Evolutionary conservation across 2,329 filamentous ascomycete genomes (phyloP).

Genomic region (Sclerotinia nivalis): DNA sequence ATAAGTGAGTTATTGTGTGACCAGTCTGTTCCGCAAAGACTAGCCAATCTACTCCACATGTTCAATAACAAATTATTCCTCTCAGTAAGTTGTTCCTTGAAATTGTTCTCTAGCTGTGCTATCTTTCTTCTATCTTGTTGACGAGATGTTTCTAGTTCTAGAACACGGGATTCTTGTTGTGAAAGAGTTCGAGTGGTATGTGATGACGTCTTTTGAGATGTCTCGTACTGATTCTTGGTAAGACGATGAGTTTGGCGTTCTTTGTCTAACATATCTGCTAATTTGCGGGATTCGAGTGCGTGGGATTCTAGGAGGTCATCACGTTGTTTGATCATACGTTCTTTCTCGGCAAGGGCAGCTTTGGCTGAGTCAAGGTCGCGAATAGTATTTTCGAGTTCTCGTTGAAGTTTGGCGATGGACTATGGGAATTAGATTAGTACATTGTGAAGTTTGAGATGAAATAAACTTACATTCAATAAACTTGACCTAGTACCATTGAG

Average conservation of each 20-base stretch:
- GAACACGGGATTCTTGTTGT: conserved; percentile 79
- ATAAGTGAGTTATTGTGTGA: conserved; percentile 85
- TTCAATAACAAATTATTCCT: conserved; percentile 83
- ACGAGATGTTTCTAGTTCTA: conserved; percentile 81
- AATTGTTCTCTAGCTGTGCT: conserved; percentile 69
- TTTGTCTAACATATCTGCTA: conserved; percentile 87
- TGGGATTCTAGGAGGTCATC: conserved; percentile 87
- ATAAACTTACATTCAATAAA: conserved; percentile 67
- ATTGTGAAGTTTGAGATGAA: background rate
- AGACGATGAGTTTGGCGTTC: conserved; percentile 82
- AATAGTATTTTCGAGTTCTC: conserved; percentile 80
- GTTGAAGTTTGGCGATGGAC: conserved; percentile 84
- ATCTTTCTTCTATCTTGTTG: conserved; percentile 77
- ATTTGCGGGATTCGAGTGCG: conserved; percentile 79
- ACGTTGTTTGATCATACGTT: conserved; percentile 84
- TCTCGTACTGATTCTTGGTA: conserved; percentile 85
- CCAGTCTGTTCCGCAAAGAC: conserved; percentile 89
- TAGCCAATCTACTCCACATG: conserved; percentile 87
- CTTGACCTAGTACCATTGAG: conserved; percentile 82
- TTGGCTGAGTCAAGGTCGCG: conserved; percentile 80
- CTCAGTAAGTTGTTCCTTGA: conserved; percentile 84
- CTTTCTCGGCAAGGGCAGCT: conserved; percentile 81
- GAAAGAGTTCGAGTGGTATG: conserved; percentile 84
- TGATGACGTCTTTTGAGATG: conserved; percentile 82
- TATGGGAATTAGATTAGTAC: conserved; percentile 42